Evolutionary conservation across 805 yeast genomes (phyloP).

Genomic region (Wickerhamiella sorbophila): DNA sequence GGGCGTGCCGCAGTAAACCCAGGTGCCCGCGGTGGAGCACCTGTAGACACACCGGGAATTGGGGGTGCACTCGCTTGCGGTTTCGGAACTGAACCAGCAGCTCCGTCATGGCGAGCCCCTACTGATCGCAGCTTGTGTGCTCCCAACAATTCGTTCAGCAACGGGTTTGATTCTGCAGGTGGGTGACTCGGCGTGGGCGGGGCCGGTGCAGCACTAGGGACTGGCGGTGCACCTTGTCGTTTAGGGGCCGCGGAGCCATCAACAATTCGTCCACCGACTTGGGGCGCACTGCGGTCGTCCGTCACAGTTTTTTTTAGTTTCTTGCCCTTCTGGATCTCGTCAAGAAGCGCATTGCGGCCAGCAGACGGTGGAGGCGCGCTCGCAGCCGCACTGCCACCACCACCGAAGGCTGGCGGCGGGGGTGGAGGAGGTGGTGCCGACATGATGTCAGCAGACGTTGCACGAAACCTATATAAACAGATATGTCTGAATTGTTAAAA

Average conservation of each 20-base stretch:
- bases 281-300: constrained; percentile 51
- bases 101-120: not conserved
- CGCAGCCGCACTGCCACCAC: not conserved
- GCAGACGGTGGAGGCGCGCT: not conserved
- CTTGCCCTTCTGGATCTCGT: constrained; percentile 68
- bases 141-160: constrained; percentile 2
- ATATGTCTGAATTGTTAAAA: too few relatives aligned
- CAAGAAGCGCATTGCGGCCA: constrained; percentile 35
- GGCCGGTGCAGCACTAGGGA: constrained; percentile 10
- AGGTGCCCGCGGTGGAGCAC: constrained; percentile 2
- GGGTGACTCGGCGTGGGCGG: constrained; percentile 1
- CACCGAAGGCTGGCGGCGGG: constrained; percentile 3
- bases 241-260: constrained; percentile 18
- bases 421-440: constrained; percentile 4
- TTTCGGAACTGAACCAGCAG: not conserved
- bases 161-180: constrained; percentile 1
- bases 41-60: too few relatives aligned
- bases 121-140: not conserved
- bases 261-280: constrained; percentile 28
- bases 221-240: constrained; percentile 13
- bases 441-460: too few relatives aligned
- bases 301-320: constrained; percentile 48
- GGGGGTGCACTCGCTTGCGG: not conserved
- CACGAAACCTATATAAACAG: too few relatives aligned
- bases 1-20: constrained; percentile 2